Conservation (phyloP, 352 stramenopile genomes). For the Globisporangium megalacanthum region DNA sequence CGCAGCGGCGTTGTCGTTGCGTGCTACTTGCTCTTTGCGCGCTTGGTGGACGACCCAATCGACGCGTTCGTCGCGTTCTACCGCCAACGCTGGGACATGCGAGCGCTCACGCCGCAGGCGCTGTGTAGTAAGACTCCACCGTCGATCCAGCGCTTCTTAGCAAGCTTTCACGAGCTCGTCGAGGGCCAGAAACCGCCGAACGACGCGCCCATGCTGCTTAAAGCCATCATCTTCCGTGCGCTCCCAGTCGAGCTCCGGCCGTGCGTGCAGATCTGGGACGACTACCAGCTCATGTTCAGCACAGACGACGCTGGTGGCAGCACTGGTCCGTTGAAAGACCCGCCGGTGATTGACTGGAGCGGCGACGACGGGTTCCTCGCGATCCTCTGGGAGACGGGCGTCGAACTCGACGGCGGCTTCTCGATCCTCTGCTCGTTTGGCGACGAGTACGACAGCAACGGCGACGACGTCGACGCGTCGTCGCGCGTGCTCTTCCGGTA, state of each 20-base stretch:
- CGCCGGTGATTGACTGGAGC: constrained; percentile 72
- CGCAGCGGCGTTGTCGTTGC: constrained; percentile 90
- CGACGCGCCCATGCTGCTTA: constrained; percentile 63
- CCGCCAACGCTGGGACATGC: constrained; percentile 71
- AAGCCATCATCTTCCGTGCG: constrained; percentile 68
- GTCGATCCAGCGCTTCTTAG: constrained; percentile 70
- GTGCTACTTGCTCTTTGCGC: constrained; percentile 90
- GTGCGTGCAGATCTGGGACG: constrained; percentile 82
- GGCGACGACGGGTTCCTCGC: constrained; percentile 74
- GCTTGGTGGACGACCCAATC: constrained; percentile 55
- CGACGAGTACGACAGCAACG: constrained; percentile 56
- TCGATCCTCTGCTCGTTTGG: constrained; percentile 82
- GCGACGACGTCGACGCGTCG: constrained; percentile 48
- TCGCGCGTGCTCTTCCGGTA: constrained; percentile 76
- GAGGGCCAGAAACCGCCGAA: constrained; percentile 48
- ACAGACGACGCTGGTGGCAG: constrained; percentile 18
- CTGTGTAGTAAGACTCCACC: constrained; percentile 64
- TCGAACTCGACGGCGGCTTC: constrained; percentile 75
- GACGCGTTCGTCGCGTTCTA: constrained; percentile 93
- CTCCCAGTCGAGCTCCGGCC: constrained; percentile 69
- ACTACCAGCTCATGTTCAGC: constrained; percentile 67
- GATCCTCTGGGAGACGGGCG: constrained; percentile 71
- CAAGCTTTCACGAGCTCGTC: constrained; percentile 58
- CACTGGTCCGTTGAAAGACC: constrained; percentile 6
- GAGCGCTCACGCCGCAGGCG: constrained; percentile 50